These are phyloP conservation scores for Phascolomyces articulosus DNA, from an alignment of 371 early-diverging fungal species.

Conservation along the genomic window DNA sequence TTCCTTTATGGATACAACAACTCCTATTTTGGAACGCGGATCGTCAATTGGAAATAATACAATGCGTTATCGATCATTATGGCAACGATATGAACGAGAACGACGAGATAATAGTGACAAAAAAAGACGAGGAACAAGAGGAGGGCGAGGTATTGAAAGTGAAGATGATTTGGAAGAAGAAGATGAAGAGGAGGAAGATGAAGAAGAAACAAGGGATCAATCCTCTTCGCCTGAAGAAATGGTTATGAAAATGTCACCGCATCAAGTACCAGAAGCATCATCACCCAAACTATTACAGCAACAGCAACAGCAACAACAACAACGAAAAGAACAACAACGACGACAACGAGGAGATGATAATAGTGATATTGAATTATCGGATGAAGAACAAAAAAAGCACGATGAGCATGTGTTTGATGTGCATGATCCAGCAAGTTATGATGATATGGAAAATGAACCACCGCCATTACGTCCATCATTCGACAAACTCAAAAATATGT, in stretches of 20 bases:
- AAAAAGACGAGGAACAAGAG: constrained; percentile 27
- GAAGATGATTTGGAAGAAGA: neutral
- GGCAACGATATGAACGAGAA: constrained; percentile 44
- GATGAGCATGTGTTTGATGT: constrained; percentile 6
- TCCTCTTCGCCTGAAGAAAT: constrained; percentile 5
- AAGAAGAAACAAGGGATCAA: neutral
- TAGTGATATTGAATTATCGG: constrained; percentile 51
- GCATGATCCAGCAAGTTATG: constrained; percentile 11
- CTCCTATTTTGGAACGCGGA: constrained; percentile 1
- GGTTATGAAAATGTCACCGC: constrained; percentile 8
- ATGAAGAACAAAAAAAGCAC: constrained; percentile 28
- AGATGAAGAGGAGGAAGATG: constrained; percentile 8
- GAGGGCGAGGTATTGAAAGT: neutral
- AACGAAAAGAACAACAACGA: constrained; percentile 18
- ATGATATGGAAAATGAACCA: neutral
- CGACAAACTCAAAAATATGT: constrained; percentile 4
- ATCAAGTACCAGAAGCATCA: constrained; percentile 10
- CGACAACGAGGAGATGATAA: constrained; percentile 21
- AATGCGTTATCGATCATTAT: constrained; percentile 27
- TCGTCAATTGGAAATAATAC: neutral
- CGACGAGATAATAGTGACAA: neutral
- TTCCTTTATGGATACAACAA: constrained; percentile 31
- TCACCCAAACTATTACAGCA: constrained; percentile 18
- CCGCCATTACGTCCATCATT: constrained; percentile 1
- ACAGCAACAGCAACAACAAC: neutral